Conservation (phyloP, 1,139 yeast species). For the Zygosaccharomyces pseudobailii region DNA sequence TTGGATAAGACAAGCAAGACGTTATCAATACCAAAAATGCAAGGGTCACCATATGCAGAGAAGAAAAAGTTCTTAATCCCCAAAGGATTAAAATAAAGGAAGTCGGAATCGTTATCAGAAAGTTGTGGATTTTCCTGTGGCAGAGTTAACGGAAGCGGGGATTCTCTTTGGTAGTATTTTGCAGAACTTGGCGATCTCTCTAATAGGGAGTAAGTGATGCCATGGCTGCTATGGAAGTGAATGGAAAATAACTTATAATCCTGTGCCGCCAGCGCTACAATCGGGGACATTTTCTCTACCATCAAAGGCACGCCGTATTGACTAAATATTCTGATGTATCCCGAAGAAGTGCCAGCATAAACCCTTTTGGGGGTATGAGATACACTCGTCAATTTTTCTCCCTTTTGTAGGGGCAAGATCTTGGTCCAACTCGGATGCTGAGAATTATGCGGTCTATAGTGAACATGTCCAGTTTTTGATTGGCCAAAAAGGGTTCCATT, state of each 20-base stretch:
- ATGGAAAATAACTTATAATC: slow-evolving; percentile 29
- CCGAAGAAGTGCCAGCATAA: slow-evolving; percentile 52
- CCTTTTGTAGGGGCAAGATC: slow-evolving; percentile 36
- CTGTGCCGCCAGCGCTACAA: slow-evolving; percentile 50
- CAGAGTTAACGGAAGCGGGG: slow-evolving; percentile 27
- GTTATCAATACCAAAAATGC: slow-evolving; percentile 74
- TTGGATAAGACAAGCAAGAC: slow-evolving; percentile 61
- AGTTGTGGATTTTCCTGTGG: slow-evolving; percentile 16
- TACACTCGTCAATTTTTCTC: slow-evolving; percentile 47
- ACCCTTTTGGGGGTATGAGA: slow-evolving; percentile 47
- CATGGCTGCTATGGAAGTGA: slow-evolving; percentile 29
- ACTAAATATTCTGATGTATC: slow-evolving; percentile 52
- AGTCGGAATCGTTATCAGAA: slow-evolving; percentile 23
- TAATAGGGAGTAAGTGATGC: slow-evolving; percentile 29
- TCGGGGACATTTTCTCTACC: slow-evolving; percentile 50
- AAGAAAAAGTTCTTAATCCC: slow-evolving; percentile 68
- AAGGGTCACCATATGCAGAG: slow-evolving; percentile 83
- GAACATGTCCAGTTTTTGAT: slow-evolving; percentile 37
- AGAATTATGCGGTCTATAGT: slow-evolving; percentile 41
- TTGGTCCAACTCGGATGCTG: slow-evolving; percentile 41
- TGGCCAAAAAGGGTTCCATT: slow-evolving; percentile 63
- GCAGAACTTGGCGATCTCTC: slow-evolving; percentile 29
- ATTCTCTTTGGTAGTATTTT: slow-evolving; percentile 33
- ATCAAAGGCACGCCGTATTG: slow-evolving; percentile 52
- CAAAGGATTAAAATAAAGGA: slow-evolving; percentile 26